Evolutionary conservation across 345 rosid genomes (phyloP).

Genomic region (Pseudoturritis turrita): DNA sequence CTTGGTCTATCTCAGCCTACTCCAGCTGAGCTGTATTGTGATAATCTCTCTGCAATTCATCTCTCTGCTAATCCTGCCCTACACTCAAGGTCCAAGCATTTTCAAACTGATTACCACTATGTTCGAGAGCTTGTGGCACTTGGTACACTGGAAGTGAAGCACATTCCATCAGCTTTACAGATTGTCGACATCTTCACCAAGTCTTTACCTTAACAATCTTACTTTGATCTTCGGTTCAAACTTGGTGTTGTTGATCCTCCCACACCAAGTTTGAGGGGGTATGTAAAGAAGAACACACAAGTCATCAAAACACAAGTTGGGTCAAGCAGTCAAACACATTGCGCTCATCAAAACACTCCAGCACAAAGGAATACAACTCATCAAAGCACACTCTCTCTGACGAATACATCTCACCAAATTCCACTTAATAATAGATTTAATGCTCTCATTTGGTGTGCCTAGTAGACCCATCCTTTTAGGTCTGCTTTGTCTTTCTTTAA

Average conservation of each 20-base stretch:
- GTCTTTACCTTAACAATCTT: neutral
- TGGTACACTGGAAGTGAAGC: neutral
- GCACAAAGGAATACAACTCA: too few relatives aligned
- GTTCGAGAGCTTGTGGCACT: neutral
- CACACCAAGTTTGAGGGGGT: neutral
- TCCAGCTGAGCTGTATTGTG: neutral
- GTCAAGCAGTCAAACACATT: too few relatives aligned
- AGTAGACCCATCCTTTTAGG: too few relatives aligned
- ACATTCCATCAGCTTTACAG: neutral
- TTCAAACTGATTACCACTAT: neutral
- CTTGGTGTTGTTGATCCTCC: neutral
- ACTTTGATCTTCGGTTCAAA: neutral
- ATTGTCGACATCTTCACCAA: neutral
- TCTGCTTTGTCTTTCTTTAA: too few relatives aligned
- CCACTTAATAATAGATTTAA: too few relatives aligned
- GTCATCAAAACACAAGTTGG: too few relatives aligned
- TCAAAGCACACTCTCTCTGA: too few relatives aligned
- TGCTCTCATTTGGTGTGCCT: too few relatives aligned
- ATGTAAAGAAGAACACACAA: conserved; percentile 9
- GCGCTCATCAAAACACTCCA: too few relatives aligned
- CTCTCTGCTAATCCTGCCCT: neutral
- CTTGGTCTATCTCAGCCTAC: neutral
- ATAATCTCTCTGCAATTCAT: neutral
- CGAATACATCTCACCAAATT: too few relatives aligned
- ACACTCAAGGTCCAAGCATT: neutral